These are phyloP conservation scores for Chytriomyces confervae DNA, from an alignment of 192 early-diverging fungal species.

Conservation along the genomic window DNA sequence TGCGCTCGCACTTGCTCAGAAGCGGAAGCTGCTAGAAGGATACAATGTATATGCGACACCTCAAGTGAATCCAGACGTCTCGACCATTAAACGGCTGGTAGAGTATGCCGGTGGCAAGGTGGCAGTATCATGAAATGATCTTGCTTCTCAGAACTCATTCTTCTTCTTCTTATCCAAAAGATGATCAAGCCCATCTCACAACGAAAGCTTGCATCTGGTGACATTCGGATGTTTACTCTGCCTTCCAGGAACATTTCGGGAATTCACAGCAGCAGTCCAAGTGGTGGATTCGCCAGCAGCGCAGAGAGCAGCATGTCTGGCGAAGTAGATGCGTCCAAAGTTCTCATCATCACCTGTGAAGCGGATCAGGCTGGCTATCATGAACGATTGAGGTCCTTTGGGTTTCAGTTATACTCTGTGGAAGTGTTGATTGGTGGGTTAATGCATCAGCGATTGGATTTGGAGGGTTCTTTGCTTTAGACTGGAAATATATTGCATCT, in stretches of 20 bases:
- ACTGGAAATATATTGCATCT: no score
- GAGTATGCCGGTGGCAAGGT: slow-evolving; percentile 34
- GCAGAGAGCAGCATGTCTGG: background rate
- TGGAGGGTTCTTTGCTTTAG: background rate
- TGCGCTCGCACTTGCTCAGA: background rate
- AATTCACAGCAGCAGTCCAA: slow-evolving; percentile 1
- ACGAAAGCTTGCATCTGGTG: slow-evolving; percentile 2
- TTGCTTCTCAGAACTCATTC: no score
- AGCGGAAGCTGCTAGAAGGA: slow-evolving; percentile 6
- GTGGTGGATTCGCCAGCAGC: background rate
- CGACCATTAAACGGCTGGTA: slow-evolving; percentile 13
- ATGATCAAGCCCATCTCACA: background rate
- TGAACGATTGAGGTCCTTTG: slow-evolving; percentile 14
- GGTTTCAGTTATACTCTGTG: background rate
- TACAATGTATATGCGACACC: slow-evolving; percentile 36
- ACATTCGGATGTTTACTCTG: slow-evolving; percentile 24
- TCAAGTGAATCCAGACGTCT: background rate
- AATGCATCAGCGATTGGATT: slow-evolving; percentile 18
- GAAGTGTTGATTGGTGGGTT: slow-evolving; percentile 13
- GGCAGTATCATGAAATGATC: background rate
- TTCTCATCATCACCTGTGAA: slow-evolving; percentile 3
- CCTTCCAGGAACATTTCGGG: background rate
- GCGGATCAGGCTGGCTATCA: slow-evolving; percentile 9
- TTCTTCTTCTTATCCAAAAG: background rate
- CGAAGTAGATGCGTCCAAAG: background rate